phyloP scores from a whole-genome alignment of 2,329 filamentous ascomycete species.

The Fusarium sublunatum region DNA sequence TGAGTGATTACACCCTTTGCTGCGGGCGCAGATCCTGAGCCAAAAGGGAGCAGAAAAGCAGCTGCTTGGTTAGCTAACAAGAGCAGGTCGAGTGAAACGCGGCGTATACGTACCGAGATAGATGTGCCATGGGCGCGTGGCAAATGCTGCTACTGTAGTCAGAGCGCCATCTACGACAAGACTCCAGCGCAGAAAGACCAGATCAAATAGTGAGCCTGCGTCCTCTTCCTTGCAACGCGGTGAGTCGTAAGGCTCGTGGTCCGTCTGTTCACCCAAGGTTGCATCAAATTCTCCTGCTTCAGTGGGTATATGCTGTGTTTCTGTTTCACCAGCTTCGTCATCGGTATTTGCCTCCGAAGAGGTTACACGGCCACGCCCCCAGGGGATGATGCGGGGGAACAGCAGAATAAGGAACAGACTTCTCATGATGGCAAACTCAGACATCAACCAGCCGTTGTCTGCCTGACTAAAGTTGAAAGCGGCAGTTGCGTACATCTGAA shows the following conservation, averaged over 20 bases:
- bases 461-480: slow-evolving; percentile 65
- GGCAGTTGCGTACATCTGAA: slow-evolving; percentile 69
- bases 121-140: slow-evolving; percentile 73
- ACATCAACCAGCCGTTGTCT: slow-evolving; percentile 68
- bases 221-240: slow-evolving; percentile 51
- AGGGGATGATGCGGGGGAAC: slow-evolving; percentile 64
- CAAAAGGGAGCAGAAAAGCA: slow-evolving; percentile 73
- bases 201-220: slow-evolving; percentile 69
- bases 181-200: slow-evolving; percentile 74
- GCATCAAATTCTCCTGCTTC: slow-evolving; percentile 57
- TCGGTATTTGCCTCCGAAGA: slow-evolving; percentile 1
- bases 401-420: slow-evolving; percentile 66
- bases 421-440: slow-evolving; percentile 65
- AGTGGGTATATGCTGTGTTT: slow-evolving; percentile 47
- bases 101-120: slow-evolving; percentile 62
- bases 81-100: not conserved
- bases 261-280: slow-evolving; percentile 54
- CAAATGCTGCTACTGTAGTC: slow-evolving; percentile 72
- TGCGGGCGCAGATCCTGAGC: slow-evolving; percentile 74
- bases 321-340: slow-evolving; percentile 21
- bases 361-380: slow-evolving; percentile 50
- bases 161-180: slow-evolving; percentile 72
- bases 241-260: slow-evolving; percentile 57
- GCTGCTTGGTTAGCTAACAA: slow-evolving; percentile 51
- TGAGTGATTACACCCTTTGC: slow-evolving; percentile 80